Conservation (phyloP, 768 basidiomycete species). For the Tephrocybe sp. region DNA sequence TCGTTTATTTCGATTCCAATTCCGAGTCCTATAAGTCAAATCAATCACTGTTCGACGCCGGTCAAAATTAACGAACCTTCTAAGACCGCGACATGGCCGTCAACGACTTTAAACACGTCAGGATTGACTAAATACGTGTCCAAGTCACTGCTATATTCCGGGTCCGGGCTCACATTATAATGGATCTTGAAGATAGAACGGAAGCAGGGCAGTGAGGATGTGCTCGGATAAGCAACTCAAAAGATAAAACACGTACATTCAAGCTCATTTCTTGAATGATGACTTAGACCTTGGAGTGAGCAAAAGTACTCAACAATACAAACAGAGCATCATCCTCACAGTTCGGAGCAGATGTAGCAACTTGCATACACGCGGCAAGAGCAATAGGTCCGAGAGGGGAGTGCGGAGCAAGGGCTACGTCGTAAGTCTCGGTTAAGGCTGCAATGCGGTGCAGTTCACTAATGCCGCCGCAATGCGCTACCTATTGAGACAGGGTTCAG, state of each 20-base stretch:
- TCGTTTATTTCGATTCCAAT: conserved; percentile 67
- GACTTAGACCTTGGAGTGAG: conserved; percentile 31
- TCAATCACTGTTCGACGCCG: too few species aligned
- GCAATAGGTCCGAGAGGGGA: conserved; percentile 74
- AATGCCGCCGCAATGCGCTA: conserved; percentile 63
- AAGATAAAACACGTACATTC: conserved; percentile 35
- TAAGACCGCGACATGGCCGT: conserved; percentile 49
- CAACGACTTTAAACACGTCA: conserved; percentile 49
- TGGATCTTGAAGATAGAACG: conserved; percentile 48
- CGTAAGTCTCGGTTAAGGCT: conserved; percentile 63
- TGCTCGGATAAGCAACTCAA: too few species aligned
- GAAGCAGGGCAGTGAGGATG: too few species aligned
- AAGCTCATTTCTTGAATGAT: conserved; percentile 69
- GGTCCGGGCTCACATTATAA: conserved; percentile 50
- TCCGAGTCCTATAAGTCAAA: conserved; percentile 46
- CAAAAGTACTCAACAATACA: not conserved
- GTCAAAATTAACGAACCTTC: conserved; percentile 35
- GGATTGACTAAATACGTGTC: conserved; percentile 58
- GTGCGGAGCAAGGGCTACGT: conserved; percentile 71
- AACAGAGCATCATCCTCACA: conserved; percentile 34
- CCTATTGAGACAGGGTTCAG: conserved; percentile 27
- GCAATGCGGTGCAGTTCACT: conserved; percentile 59
- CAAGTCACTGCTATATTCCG: conserved; percentile 44
- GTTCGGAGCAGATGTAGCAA: conserved; percentile 58
- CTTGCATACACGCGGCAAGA: conserved; percentile 68